phyloP scores from a whole-genome alignment of 805 yeast genomes.

The Candida chilensis region DNA sequence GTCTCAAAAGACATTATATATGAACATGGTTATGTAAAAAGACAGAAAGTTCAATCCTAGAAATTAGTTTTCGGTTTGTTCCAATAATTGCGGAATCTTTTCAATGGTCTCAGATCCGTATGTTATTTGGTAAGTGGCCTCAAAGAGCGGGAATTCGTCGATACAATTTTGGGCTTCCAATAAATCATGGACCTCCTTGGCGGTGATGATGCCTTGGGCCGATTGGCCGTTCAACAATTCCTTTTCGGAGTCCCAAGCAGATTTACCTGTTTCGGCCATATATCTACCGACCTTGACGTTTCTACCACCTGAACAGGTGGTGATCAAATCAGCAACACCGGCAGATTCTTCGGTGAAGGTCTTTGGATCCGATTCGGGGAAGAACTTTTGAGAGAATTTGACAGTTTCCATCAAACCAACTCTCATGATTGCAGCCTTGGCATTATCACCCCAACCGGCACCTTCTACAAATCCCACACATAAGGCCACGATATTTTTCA shows the following conservation, averaged over 20 bases:
- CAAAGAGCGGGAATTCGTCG: constrained; percentile 75
- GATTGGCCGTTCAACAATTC: constrained; percentile 89
- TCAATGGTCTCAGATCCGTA: constrained; percentile 69
- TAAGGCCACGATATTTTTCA: constrained; percentile 91
- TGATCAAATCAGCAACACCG: constrained; percentile 96
- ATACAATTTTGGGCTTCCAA: constrained; percentile 41
- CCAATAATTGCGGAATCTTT: constrained; percentile 65
- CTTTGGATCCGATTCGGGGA: constrained; percentile 60
- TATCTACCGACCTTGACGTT: constrained; percentile 85
- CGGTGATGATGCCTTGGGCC: constrained; percentile 91
- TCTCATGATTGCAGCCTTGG: constrained; percentile 96
- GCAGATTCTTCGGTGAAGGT: constrained; percentile 93
- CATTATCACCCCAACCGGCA: constrained; percentile 98
- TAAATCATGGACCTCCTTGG: constrained; percentile 86
- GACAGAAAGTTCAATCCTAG: too few species aligned
- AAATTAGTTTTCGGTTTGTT: constrained; percentile 25
- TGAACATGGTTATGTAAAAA: too few species aligned
- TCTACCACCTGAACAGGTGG: constrained; percentile 97
- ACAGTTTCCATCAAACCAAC: constrained; percentile 89
- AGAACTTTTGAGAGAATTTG: constrained; percentile 75
- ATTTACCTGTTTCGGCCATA: constrained; percentile 72
- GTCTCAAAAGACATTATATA: too few species aligned
- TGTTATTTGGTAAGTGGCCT: constrained; percentile 74
- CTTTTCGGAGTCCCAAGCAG: constrained; percentile 77
- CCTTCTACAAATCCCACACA: constrained; percentile 98